Evolutionary conservation across 805 yeast species (phyloP).

Genomic region (Nakazawaea pomicola): DNA sequence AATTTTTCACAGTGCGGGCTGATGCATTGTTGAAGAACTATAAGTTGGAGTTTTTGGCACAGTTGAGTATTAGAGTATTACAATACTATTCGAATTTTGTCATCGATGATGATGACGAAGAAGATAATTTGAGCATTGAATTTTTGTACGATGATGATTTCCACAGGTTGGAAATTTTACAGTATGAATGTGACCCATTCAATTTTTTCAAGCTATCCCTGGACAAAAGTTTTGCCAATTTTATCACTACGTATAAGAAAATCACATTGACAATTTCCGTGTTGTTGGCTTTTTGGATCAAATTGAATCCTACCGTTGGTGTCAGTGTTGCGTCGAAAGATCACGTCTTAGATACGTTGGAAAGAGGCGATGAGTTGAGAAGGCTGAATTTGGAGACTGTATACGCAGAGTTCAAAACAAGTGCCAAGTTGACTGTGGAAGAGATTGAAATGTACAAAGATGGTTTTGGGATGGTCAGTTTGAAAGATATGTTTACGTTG

Average conservation of each 20-base stretch:
- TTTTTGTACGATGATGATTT: slow-evolving; percentile 2
- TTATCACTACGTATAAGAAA: neutral
- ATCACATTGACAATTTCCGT: neutral
- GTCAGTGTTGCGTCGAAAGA: no score
- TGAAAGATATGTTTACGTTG: neutral
- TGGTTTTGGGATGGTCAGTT: neutral
- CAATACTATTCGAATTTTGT: neutral
- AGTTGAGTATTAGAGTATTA: neutral
- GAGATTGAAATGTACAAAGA: neutral
- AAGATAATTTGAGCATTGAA: neutral
- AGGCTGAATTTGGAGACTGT: slow-evolving; percentile 17
- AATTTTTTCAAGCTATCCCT: neutral
- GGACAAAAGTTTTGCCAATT: neutral
- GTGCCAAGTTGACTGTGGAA: neutral
- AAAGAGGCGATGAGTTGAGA: slow-evolving; percentile 9
- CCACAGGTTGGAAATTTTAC: neutral
- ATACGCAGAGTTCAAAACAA: neutral
- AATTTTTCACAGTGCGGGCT: slow-evolving; percentile 9
- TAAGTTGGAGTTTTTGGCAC: slow-evolving; percentile 1
- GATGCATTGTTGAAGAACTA: neutral
- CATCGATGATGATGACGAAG: neutral
- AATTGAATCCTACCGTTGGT: no score
- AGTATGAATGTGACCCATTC: slow-evolving; percentile 1
- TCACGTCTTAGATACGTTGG: no score
- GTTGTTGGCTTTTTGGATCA: slow-evolving; percentile 6